Base-by-base conservation (phyloP, 2,329 filamentous ascomycete genomes). In the Metarhizium humberi region DNA sequence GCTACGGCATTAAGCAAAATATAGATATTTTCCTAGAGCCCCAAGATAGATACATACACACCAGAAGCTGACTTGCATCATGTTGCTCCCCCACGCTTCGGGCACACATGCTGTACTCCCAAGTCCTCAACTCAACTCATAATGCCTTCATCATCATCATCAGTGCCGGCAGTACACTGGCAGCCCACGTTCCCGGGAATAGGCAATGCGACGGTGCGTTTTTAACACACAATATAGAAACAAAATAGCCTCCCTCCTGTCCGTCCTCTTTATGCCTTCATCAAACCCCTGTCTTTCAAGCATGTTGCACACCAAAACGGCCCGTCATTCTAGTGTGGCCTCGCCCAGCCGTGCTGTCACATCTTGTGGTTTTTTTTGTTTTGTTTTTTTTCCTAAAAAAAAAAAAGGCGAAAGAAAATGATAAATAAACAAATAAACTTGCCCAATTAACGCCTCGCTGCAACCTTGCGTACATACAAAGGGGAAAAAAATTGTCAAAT, bases 381-480 rank as follows among this genome's bases (percentile, higher is more conserved):
- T 34, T 34, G 0, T 34, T 34, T 34, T 8, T 10, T 34, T 18
- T 18, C 18, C 18, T 34, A 5, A 20, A 45, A 20, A 20, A 45
- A 20, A 20, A 45, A 30, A 13, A 30, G 25, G 20, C 5, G 2
- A 30, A 20, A 14, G 14, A 30, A 30, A 52, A 43, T 32, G 14
- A 43, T 34, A 34, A 47, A 46, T 16, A n/a, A 30, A 29, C 7
- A 16, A 20, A 45, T 14, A n/a, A 51, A 25, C 36, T 20, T 25
- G 29, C 30, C 56, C 50, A 55, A 43, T 34, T 46, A 59, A 62
- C 61, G 61, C 61, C 61, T 56, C 60, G 61, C 61, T 62, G 55
- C 59, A 61, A 58, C 54, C 58, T 54, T 59, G 56, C 57, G 57
- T 54, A 59, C 55, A 48, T 48, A 59, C 49, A 53, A 51, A 50